Evolutionary conservation across 805 yeast genomes (phyloP).

Genomic region (Kregervanrija pseudodelftensis): DNA sequence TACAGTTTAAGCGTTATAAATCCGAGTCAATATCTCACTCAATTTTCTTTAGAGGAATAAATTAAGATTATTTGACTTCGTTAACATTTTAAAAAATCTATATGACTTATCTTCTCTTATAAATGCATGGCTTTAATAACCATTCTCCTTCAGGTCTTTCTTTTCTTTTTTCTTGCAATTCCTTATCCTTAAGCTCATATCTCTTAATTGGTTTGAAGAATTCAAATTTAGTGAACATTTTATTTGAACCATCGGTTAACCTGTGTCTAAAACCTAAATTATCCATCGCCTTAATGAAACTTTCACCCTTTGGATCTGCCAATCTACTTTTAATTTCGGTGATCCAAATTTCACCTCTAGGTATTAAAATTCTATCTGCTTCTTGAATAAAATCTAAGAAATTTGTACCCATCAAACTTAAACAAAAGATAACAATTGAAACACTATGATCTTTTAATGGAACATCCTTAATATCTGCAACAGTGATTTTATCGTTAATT

Average conservation of each 20-base stretch:
- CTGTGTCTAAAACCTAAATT: constrained; percentile 80
- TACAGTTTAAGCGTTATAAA: no score
- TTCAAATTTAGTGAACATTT: constrained; percentile 93
- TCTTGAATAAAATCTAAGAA: constrained; percentile 87
- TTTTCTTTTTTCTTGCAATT: constrained; percentile 47
- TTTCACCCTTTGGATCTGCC: constrained; percentile 66
- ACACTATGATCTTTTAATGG: constrained; percentile 78
- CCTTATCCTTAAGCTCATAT: constrained; percentile 53
- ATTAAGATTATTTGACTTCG: no score
- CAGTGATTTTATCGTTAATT: constrained; percentile 85
- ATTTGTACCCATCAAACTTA: constrained; percentile 96
- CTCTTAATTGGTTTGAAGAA: constrained; percentile 81
- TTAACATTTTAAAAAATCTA: background rate
- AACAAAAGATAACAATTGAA: constrained; percentile 84
- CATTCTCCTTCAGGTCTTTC: constrained; percentile 74
- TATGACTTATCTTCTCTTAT: constrained; percentile 67
- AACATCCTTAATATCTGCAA: constrained; percentile 91
- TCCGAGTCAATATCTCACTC: no score
- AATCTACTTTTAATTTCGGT: constrained; percentile 95
- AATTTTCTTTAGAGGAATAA: no score
- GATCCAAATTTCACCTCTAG: constrained; percentile 94
- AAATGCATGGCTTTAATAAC: constrained; percentile 93
- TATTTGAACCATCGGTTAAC: constrained; percentile 76
- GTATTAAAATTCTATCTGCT: constrained; percentile 79
- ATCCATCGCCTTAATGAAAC: constrained; percentile 74